A percentile compares a stretch with the other conserved stretches of the same genome.
These are phyloP conservation scores for Arctium minus DNA, from an alignment of 129 eudicot species.

Conservation along the genomic window DNA sequence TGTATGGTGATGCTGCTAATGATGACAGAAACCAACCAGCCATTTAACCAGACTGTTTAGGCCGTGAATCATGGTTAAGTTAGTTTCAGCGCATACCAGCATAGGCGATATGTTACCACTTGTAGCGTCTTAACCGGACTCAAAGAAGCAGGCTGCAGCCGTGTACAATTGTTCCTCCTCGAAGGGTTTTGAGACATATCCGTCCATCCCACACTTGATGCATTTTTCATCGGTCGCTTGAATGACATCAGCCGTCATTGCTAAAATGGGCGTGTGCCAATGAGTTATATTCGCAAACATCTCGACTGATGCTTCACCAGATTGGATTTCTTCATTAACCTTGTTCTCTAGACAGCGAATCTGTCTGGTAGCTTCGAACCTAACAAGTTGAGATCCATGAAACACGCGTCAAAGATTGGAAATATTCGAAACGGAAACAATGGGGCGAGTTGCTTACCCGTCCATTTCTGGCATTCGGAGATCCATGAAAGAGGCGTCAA, in stretches of 20 bases:
- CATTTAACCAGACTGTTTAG: neutral
- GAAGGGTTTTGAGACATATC: conserved; percentile 79
- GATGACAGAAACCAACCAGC: conserved; percentile 4
- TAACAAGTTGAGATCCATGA: conserved; percentile 19
- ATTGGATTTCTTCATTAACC: conserved; percentile 32
- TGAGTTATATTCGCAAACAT: conserved; percentile 20
- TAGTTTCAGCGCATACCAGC: neutral
- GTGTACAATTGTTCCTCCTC: conserved; percentile 66
- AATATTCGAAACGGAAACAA: neutral
- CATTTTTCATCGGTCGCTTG: conserved; percentile 80
- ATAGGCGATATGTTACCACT: neutral
- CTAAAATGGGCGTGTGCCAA: conserved; percentile 93
- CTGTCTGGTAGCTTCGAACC: conserved; percentile 84
- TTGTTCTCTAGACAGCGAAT: conserved; percentile 48
- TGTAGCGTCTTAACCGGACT: conserved; percentile 38
- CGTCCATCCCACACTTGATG: conserved; percentile 86
- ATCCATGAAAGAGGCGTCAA: conserved; percentile 98
- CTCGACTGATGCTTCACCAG: conserved; percentile 28
- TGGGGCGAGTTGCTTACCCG: conserved; percentile 46
- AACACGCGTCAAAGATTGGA: too few relatives aligned
- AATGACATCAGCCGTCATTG: conserved; percentile 98
- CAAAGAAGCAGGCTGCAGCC: conserved; percentile 79
- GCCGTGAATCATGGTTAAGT: neutral
- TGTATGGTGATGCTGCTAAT: neutral
- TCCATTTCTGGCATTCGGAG: conserved; percentile 99